Evolutionary conservation across 306 rosid genomes (phyloP), one percentile per base, ranked within the genome.

Genomic region (Vigna trinervia): DNA sequence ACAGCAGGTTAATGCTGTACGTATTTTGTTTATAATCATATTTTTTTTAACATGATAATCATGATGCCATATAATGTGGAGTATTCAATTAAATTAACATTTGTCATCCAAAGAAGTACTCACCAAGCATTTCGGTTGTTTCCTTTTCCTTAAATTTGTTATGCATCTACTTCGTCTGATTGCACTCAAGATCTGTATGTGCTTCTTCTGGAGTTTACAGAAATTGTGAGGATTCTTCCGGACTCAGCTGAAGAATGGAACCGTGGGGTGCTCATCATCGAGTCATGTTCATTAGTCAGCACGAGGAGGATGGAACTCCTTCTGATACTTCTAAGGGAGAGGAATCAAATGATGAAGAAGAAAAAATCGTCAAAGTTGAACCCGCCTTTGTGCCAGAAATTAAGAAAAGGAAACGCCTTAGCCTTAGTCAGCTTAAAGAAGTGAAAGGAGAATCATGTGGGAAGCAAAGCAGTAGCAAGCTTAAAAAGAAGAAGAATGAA

Each of bases 361-460:
- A 84, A 76, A 73, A 39, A 22, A 5, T 64, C 41, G 61, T 75
- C 11, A 87, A 84, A 64, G n/a, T 63, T 39, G 83, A 87, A 73
- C 74, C 86, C 39, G 66, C 78, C 26, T 85, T 71, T 50, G 17
- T 79, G 67, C 82, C 82, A 5, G 86, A 76, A 45, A 43, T 8
- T 57, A 82, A 43, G 82, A 85, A 51, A 71, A 78, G 90, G 84
- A 88, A 86, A 82, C 82, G 86, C 61, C 86, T 69, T n/a, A 81
- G 84, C 78, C 91, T 68, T 74, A 78, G 81, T 80, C 84, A 80
- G 81, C 86, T 81, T 56, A 85, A 60, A 53, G 92, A 84, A 78
- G 80, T 79, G 58, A 88, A 86, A 83, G 90, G 78, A 52, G 81
- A 78, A 17, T 39, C 83, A 4, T 59, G 15, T 73, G 86, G 28